Conservation (phyloP, 305 asterid species). For the Solanum hybrid region DNA sequence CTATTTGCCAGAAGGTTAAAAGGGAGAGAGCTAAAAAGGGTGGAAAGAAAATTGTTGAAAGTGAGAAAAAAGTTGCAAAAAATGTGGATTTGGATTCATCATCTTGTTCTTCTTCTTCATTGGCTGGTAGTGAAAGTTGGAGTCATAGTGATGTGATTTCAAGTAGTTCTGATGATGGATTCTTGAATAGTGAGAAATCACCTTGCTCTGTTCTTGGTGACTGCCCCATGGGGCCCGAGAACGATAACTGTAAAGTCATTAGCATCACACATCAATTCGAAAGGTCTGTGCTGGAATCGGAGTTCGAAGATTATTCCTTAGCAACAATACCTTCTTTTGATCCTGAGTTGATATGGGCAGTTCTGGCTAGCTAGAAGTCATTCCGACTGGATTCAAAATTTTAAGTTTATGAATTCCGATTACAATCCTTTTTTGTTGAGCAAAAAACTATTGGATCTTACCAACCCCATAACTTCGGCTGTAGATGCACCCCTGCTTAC, state of each 20-base stretch:
- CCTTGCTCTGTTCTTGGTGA: conserved; percentile 26
- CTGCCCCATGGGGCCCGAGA: conserved; percentile 2
- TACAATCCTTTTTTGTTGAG: not conserved
- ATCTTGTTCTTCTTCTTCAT: not conserved
- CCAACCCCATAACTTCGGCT: not conserved
- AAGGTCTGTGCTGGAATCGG: not conserved
- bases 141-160: conserved; percentile 18
- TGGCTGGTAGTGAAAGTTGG: conserved; percentile 17
- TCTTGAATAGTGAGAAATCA: conserved; percentile 29
- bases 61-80: conserved; percentile 11
- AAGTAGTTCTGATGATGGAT: conserved; percentile 38
- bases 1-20: conserved; percentile 56
- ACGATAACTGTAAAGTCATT: not conserved
- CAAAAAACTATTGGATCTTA: not conserved
- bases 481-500: not conserved
- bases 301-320: conserved; percentile 39
- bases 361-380: conserved; percentile 37
- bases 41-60: conserved; percentile 15
- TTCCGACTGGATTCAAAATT: not conserved
- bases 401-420: not conserved
- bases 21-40: conserved; percentile 38
- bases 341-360: conserved; percentile 79
- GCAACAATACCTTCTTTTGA: conserved; percentile 69
- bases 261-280: not conserved
- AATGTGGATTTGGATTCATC: conserved; percentile 7